These are phyloP conservation scores for Cicer arietinum DNA, from an alignment of 306 rosid species.

Conservation along the genomic window DNA sequence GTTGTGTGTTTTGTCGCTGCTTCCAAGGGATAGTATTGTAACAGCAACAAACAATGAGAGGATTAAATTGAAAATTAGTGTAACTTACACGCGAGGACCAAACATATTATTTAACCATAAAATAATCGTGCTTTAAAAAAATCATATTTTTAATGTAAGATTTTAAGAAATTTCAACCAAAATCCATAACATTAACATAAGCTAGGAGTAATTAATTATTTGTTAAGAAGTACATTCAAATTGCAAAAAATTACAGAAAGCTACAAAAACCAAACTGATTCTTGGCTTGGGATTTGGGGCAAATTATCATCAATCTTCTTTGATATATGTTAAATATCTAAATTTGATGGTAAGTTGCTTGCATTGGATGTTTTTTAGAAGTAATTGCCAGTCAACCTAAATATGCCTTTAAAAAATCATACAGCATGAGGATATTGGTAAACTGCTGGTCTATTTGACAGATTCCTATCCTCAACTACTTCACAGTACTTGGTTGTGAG, in stretches of 20 bases:
- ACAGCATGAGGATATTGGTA: not conserved
- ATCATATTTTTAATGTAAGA: not conserved
- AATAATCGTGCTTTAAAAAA: not conserved
- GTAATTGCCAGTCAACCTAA: not conserved
- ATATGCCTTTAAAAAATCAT: not conserved
- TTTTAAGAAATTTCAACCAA: not conserved
- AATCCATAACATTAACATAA: slow-evolving; percentile 2
- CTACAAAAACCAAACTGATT: not conserved
- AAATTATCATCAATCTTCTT: not conserved
- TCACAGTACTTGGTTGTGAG: not conserved
- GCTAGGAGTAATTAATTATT: not conserved
- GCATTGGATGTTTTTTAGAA: slow-evolving; percentile 1
- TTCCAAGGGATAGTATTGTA: slow-evolving; percentile 16
- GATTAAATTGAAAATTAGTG: not conserved
- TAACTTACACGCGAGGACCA: not conserved
- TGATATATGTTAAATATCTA: not conserved
- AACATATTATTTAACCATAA: slow-evolving; percentile 1
- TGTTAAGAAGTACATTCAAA: not conserved
- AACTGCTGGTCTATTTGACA: not conserved
- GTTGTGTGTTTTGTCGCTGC: slow-evolving; percentile 10
- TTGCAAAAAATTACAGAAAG: not conserved
- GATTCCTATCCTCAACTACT: not conserved
- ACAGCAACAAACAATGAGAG: not conserved
- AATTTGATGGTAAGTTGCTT: slow-evolving; percentile 1
- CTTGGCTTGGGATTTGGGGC: not conserved